Conservation (phyloP, 345 rosid genomes). For the Angophora floribunda region DNA sequence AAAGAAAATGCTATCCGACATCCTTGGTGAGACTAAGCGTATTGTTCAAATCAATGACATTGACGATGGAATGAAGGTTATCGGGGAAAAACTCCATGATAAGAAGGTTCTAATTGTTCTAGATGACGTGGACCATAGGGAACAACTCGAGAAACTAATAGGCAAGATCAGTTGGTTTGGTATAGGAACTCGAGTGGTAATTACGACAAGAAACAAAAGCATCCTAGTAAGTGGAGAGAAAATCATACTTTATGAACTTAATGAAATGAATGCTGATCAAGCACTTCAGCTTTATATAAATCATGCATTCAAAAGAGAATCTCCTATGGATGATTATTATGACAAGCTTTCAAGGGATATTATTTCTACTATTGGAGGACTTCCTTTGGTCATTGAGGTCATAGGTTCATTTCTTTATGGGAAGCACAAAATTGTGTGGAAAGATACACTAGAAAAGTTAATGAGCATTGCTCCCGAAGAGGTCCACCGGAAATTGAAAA, state of each 20-base stretch:
- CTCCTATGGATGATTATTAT: neutral
- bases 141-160: neutral
- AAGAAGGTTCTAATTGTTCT: neutral
- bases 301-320: neutral
- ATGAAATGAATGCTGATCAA: neutral
- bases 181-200: neutral
- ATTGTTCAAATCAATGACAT: neutral
- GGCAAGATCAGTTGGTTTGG: neutral
- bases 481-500: neutral
- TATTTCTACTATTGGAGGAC: neutral
- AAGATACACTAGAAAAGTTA: neutral
- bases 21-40: rapidly evolving
- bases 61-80: neutral
- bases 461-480: neutral
- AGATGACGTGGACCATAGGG: neutral
- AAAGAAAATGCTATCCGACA: neutral
- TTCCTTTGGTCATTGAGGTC: neutral
- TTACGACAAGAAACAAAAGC: neutral
- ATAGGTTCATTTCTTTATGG: neutral
- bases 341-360: neutral
- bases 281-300: neutral
- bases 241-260: neutral
- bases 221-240: neutral
- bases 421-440: neutral
- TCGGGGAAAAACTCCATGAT: rapidly evolving